These are phyloP conservation scores for Ophiosphaerella herpotricha DNA, from an alignment of 2,329 filamentous ascomycete species.

Conservation along the genomic window DNA sequence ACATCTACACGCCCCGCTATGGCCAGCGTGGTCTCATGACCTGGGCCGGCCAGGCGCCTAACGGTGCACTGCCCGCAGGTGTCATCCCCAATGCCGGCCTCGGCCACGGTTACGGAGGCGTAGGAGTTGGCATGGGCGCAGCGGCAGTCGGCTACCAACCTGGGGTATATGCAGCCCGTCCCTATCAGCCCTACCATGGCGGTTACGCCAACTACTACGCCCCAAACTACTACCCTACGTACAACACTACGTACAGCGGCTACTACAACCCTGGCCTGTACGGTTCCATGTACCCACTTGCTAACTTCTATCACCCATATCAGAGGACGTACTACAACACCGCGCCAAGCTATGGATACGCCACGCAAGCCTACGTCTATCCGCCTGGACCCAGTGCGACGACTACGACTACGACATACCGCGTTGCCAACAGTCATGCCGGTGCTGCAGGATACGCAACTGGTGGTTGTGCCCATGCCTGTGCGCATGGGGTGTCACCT, in stretches of 20 bases:
- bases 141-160: slow-evolving; percentile 25
- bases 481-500: not conserved
- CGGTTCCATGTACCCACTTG: slow-evolving; percentile 37
- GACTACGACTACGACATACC: slow-evolving; percentile 27
- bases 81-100: slow-evolving; percentile 16
- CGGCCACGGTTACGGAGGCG: slow-evolving; percentile 16
- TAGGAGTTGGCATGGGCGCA: slow-evolving; percentile 8
- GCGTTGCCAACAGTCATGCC: slow-evolving; percentile 29
- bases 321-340: slow-evolving; percentile 39
- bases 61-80: slow-evolving; percentile 31
- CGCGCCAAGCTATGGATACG: slow-evolving; percentile 24
- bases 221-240: slow-evolving; percentile 6
- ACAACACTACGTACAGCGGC: slow-evolving; percentile 20
- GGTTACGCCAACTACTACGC: slow-evolving; percentile 15
- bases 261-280: slow-evolving; percentile 31
- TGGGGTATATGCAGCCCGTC: slow-evolving; percentile 30
- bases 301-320: slow-evolving; percentile 42
- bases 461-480: not conserved
- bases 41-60: slow-evolving; percentile 33
- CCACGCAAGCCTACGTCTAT: slow-evolving; percentile 25
- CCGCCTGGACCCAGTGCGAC: slow-evolving; percentile 23
- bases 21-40: slow-evolving; percentile 34
- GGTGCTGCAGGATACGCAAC: not conserved
- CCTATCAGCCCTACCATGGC: slow-evolving; percentile 18
- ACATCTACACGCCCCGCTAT: slow-evolving; percentile 36